Conservation (phyloP, 495 filamentous ascomycete species). For the Podospora pseudopauciseta region DNA sequence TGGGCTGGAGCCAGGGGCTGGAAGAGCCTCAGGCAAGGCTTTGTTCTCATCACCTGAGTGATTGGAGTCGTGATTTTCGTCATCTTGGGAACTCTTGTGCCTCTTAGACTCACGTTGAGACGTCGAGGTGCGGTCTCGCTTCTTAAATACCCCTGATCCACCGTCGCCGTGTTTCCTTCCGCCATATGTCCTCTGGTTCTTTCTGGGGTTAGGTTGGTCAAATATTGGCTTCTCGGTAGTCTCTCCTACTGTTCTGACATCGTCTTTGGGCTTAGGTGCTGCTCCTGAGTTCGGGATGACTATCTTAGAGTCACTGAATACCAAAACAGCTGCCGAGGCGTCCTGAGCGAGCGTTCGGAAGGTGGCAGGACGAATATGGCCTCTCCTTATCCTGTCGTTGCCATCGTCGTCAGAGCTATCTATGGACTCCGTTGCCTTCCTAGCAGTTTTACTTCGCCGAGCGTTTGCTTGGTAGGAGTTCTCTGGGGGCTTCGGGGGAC, state of each 20-base stretch:
- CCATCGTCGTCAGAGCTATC: neutral
- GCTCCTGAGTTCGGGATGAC: neutral
- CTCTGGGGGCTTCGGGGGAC: neutral
- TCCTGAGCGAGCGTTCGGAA: neutral
- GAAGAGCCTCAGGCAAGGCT: neutral
- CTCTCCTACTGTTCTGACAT: neutral
- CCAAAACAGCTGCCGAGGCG: neutral
- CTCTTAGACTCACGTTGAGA: neutral
- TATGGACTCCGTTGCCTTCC: neutral
- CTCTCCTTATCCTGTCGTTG: neutral
- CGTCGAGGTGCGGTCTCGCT: neutral
- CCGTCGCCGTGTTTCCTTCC: neutral
- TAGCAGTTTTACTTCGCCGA: neutral
- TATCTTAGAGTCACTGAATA: neutral
- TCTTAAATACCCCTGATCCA: neutral
- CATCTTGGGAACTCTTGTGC: neutral
- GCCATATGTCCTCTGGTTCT: neutral
- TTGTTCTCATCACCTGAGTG: neutral
- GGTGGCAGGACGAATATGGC: neutral
- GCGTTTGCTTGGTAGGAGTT: neutral
- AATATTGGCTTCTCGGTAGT: neutral
- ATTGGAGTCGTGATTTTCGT: neutral
- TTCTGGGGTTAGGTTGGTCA: too few relatives aligned
- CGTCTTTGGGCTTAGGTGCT: neutral
- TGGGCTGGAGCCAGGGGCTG: neutral